A percentile compares a stretch with the other conserved stretches of the same genome.
phyloP scores from a whole-genome alignment of 2,329 filamentous ascomycete species.

The Ceratocystis lukuohia region DNA sequence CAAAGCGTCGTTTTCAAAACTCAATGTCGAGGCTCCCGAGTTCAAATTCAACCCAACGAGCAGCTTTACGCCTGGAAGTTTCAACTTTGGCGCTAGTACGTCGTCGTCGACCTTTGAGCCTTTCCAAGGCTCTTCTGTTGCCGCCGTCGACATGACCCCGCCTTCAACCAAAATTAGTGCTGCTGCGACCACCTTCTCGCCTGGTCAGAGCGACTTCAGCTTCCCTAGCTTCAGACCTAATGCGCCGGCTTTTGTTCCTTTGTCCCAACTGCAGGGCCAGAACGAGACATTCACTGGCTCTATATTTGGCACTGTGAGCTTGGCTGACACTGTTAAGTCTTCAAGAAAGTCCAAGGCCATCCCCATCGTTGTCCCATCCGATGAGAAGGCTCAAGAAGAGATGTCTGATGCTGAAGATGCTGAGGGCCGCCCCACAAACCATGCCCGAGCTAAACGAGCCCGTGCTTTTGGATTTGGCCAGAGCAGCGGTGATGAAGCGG shows the following conservation, averaged over 20 bases:
- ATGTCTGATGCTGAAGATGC: conserved; percentile 30
- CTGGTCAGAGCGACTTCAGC: conserved; percentile 50
- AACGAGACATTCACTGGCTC: conserved; percentile 33
- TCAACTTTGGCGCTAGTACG: conserved; percentile 30
- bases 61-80: conserved; percentile 35
- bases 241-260: conserved; percentile 63
- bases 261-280: conserved; percentile 35
- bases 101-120: conserved; percentile 36
- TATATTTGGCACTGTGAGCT: conserved; percentile 58
- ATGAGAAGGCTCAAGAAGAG: conserved; percentile 25
- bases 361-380: conserved; percentile 56
- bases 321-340: conserved; percentile 51
- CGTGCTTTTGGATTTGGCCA: conserved; percentile 34
- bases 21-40: conserved; percentile 81
- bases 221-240: conserved; percentile 66
- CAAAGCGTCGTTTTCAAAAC: conserved; percentile 58
- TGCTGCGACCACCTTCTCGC: conserved; percentile 57
- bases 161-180: conserved; percentile 47
- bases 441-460: conserved; percentile 62
- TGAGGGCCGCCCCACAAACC: conserved; percentile 45
- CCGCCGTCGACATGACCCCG: conserved; percentile 28
- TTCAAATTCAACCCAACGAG: conserved; percentile 61
- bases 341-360: conserved; percentile 68
- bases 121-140: conserved; percentile 31
- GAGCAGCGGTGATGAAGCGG: conserved; percentile 43